Percentiles rank a stretch among this genome's conserved stretches.
Evolutionary conservation across 2,329 filamentous ascomycete genomes (phyloP).

Genomic region (Macroventuria anomochaeta): DNA sequence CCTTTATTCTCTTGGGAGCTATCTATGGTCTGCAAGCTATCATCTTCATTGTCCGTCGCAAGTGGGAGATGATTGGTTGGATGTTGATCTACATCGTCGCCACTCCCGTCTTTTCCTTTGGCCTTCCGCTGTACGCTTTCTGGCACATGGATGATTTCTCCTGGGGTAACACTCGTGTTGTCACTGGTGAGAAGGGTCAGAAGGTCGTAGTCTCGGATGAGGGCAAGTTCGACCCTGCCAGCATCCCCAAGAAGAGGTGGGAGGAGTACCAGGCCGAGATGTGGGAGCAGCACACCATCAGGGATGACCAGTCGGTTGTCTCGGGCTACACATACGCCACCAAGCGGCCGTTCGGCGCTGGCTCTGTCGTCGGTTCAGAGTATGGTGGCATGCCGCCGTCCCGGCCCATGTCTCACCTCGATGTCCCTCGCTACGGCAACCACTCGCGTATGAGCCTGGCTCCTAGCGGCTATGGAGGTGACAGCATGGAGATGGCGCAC

Average conservation of each 20-base stretch:
- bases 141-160: conserved; percentile 99
- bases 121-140: conserved; percentile 90
- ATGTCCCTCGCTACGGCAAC: conserved; percentile 59
- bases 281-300: conserved; percentile 92
- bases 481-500: conserved; percentile 71
- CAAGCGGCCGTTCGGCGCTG: conserved; percentile 66
- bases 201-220: conserved; percentile 95
- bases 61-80: conserved; percentile 99
- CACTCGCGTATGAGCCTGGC: conserved; percentile 62
- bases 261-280: conserved; percentile 98
- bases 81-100: conserved; percentile 95
- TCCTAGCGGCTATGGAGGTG: conserved; percentile 57
- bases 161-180: conserved; percentile 98
- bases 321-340: conserved; percentile 96
- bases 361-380: conserved; percentile 58
- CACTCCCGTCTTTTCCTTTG: conserved; percentile 89
- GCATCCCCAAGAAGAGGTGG: conserved; percentile 98
- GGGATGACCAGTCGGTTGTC: conserved; percentile 81
- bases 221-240: conserved; percentile 93
- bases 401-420: conserved; percentile 65
- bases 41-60: conserved; percentile 94
- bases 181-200: conserved; percentile 90
- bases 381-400: conserved; percentile 65
- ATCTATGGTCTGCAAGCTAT: conserved; percentile 97
- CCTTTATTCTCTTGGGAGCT: conserved; percentile 89